Conservation (phyloP, 345 rosid species). For the Gynandropsis gynandra region DNA sequence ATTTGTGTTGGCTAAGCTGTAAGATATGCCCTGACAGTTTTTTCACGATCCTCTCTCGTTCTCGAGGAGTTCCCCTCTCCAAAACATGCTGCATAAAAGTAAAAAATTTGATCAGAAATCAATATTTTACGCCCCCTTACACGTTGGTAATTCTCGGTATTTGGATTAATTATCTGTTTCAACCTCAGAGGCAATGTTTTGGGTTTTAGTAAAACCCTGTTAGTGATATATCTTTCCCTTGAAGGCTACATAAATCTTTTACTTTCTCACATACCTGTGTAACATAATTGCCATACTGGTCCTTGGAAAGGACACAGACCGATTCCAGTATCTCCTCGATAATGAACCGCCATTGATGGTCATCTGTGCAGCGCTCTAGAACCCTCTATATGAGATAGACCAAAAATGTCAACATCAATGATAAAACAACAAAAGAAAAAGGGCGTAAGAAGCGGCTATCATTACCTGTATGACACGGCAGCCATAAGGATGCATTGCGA, state of each 20-base stretch:
- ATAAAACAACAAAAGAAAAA: too few relatives aligned
- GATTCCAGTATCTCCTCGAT: constrained; percentile 60
- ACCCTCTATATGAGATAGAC: constrained; percentile 64
- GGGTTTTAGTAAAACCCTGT: background rate
- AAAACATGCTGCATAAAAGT: constrained; percentile 46
- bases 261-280: constrained; percentile 41
- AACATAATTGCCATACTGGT: constrained; percentile 74
- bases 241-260: too few relatives aligned
- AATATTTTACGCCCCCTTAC: too few relatives aligned
- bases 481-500: constrained; percentile 76
- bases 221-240: too few relatives aligned
- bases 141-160: too few relatives aligned
- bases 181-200: background rate
- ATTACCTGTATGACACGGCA: constrained; percentile 87
- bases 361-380: constrained; percentile 55
- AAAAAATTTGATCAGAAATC: background rate
- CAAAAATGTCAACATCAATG: too few relatives aligned
- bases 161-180: background rate
- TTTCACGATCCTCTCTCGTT: constrained; percentile 45
- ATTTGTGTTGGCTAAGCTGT: constrained; percentile 61
- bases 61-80: constrained; percentile 48
- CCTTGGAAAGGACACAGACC: constrained; percentile 50
- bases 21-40: constrained; percentile 50
- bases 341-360: constrained; percentile 43
- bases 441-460: too few relatives aligned